phyloP scores from a whole-genome alignment of 2,329 filamentous ascomycete species.

The Trichoderma asperellum region DNA sequence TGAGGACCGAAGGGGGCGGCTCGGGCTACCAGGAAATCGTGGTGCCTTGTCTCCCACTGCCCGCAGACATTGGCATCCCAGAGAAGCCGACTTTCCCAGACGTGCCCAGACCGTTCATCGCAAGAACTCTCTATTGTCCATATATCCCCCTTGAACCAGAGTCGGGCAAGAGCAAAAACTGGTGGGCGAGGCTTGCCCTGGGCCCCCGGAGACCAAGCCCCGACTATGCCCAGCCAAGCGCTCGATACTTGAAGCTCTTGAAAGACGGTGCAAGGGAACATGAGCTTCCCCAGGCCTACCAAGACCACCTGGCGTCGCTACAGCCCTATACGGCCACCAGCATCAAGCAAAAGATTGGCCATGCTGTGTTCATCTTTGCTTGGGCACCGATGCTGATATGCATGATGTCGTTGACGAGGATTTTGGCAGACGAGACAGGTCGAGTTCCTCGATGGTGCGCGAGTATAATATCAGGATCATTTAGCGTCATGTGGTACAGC shows the following conservation, averaged over 20 bases:
- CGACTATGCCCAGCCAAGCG: constrained; percentile 78
- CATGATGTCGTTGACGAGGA: constrained; percentile 47
- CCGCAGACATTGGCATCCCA: constrained; percentile 63
- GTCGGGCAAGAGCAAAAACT: constrained; percentile 40
- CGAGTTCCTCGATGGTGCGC: constrained; percentile 70
- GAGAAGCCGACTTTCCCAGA: constrained; percentile 59
- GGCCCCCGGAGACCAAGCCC: constrained; percentile 62
- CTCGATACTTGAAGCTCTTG: constrained; percentile 81
- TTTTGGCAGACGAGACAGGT: constrained; percentile 69
- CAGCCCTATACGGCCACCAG: constrained; percentile 73
- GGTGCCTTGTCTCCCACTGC: constrained; percentile 75
- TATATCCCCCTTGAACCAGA: constrained; percentile 45
- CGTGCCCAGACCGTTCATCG: constrained; percentile 69
- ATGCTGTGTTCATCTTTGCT: constrained; percentile 60
- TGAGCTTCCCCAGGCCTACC: constrained; percentile 77
- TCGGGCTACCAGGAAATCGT: constrained; percentile 81
- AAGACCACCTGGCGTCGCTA: constrained; percentile 69
- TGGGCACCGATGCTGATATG: constrained; percentile 62
- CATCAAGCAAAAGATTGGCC: constrained; percentile 67
- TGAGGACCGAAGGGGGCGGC: constrained; percentile 88
- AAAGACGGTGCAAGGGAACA: constrained; percentile 79
- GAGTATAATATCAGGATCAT: constrained; percentile 53
- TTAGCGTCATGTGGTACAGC: constrained; percentile 52
- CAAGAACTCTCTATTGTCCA: constrained; percentile 82
- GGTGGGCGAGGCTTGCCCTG: constrained; percentile 52